Conservation (phyloP, 2,329 filamentous ascomycete species). For the Albifimbria verrucaria region DNA sequence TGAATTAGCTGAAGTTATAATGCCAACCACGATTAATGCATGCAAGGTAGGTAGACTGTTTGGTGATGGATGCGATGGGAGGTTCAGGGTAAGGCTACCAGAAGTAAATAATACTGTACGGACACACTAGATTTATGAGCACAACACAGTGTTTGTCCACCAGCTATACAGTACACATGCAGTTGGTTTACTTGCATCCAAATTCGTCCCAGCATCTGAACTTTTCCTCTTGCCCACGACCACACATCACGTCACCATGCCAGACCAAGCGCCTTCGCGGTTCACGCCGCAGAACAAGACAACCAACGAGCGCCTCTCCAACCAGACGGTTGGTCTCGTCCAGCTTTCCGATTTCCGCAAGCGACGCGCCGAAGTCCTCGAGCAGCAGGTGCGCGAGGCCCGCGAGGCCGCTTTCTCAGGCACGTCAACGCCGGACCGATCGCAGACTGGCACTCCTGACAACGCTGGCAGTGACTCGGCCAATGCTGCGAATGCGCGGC, state of each 20-base stretch:
- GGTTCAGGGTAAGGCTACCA: too few relatives aligned
- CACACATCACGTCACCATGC: conserved; percentile 28
- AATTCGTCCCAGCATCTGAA: not conserved
- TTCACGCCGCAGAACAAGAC: conserved; percentile 76
- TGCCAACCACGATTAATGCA: too few relatives aligned
- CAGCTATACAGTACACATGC: too few relatives aligned
- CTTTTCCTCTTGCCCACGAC: not conserved
- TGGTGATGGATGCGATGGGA: too few relatives aligned
- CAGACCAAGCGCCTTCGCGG: conserved; percentile 45
- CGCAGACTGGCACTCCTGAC: conserved; percentile 46
- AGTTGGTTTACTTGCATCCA: not conserved
- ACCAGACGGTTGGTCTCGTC: conserved; percentile 86
- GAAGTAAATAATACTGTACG: too few relatives aligned
- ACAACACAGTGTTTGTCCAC: too few relatives aligned
- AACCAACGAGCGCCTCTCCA: conserved; percentile 78
- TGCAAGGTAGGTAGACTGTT: too few relatives aligned
- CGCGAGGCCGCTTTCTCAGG: conserved; percentile 55
- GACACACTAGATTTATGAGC: too few relatives aligned
- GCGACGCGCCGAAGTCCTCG: conserved; percentile 87
- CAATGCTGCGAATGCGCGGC: conserved; percentile 16
- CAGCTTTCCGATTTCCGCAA: conserved; percentile 93
- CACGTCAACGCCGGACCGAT: conserved; percentile 46
- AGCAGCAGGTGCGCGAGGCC: conserved; percentile 81
- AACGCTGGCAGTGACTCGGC: conserved; percentile 33
- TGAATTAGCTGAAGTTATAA: too few relatives aligned